Evolutionary conservation across 805 yeast species (phyloP).

Genomic region (Cyberlindnera americana): DNA sequence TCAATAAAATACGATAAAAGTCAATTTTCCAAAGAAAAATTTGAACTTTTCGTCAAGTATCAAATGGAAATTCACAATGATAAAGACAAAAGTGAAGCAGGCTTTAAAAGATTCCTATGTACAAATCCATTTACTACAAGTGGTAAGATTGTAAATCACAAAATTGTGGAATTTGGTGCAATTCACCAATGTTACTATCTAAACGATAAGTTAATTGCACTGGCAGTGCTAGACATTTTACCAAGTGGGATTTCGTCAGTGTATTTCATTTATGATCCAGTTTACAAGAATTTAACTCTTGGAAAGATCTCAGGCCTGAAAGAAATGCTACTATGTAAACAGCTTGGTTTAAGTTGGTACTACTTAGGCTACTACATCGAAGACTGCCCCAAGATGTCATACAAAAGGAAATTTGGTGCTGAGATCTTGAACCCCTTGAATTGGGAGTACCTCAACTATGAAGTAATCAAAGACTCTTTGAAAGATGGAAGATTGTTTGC

Average conservation of each 20-base stretch:
- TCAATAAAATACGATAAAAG: conserved; percentile 49
- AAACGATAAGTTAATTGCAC: conserved; percentile 60
- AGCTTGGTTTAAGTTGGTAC: conserved; percentile 47
- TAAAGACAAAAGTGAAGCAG: conserved; percentile 38
- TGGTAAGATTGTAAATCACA: conserved; percentile 4
- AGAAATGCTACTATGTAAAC: conserved; percentile 55
- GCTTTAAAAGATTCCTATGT: conserved; percentile 68
- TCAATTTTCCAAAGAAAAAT: conserved; percentile 54
- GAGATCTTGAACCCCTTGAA: conserved; percentile 57
- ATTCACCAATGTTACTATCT: conserved; percentile 76
- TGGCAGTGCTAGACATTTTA: conserved; percentile 73
- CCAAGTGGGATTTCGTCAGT: conserved; percentile 79
- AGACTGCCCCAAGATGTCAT: conserved; percentile 78
- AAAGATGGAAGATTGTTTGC: conserved; percentile 23
- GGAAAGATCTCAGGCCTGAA: conserved; percentile 77
- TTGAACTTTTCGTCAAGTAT: conserved; percentile 57
- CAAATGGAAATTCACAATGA: conserved; percentile 73
- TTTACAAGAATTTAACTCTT: conserved; percentile 58
- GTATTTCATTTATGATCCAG: conserved; percentile 87
- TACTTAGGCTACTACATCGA: conserved; percentile 79
- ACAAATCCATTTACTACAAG: conserved; percentile 51
- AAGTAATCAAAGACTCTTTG: conserved; percentile 16
- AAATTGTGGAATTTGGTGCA: conserved; percentile 46
- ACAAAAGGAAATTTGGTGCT: conserved; percentile 77
- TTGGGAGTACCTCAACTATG: conserved; percentile 36